These are phyloP conservation scores for Aquanectria penicillioides DNA, from an alignment of 2,329 filamentous ascomycete genomes.

Conservation along the genomic window DNA sequence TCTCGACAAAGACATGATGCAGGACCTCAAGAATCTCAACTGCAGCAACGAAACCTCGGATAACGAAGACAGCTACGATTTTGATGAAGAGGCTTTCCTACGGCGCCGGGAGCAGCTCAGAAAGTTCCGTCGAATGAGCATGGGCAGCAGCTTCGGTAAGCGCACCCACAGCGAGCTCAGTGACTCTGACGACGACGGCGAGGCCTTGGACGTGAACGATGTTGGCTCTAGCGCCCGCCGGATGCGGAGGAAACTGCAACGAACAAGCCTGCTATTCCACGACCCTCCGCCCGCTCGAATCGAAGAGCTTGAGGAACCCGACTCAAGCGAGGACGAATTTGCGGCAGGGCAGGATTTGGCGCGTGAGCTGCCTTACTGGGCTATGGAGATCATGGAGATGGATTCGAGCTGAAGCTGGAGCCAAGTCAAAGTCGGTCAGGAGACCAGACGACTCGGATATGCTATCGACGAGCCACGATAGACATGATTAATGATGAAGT, in stretches of 20 bases:
- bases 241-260: slow-evolving; percentile 57
- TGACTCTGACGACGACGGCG: slow-evolving; percentile 58
- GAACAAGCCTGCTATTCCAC: slow-evolving; percentile 58
- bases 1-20: slow-evolving; percentile 56
- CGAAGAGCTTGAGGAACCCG: slow-evolving; percentile 64
- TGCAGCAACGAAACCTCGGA: slow-evolving; percentile 53
- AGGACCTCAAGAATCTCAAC: slow-evolving; percentile 56
- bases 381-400: slow-evolving; percentile 62
- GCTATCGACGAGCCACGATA: slow-evolving; percentile 28
- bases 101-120: slow-evolving; percentile 54
- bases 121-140: slow-evolving; percentile 58
- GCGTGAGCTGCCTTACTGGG: slow-evolving; percentile 61
- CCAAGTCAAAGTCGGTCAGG: slow-evolving; percentile 28
- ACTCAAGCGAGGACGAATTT: slow-evolving; percentile 57
- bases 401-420: too few relatives aligned
- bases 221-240: slow-evolving; percentile 60
- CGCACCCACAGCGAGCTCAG: slow-evolving; percentile 64
- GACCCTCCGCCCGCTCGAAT: slow-evolving; percentile 62
- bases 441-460: slow-evolving; percentile 21
- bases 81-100: slow-evolving; percentile 53
- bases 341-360: slow-evolving; percentile 54
- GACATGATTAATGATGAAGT: slow-evolving; percentile 40
- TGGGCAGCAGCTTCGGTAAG: slow-evolving; percentile 65
- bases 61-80: slow-evolving; percentile 49
- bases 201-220: slow-evolving; percentile 53